Conservation (phyloP, 202 grass and related monocot species). For the Hordeum pubiflorum region DNA sequence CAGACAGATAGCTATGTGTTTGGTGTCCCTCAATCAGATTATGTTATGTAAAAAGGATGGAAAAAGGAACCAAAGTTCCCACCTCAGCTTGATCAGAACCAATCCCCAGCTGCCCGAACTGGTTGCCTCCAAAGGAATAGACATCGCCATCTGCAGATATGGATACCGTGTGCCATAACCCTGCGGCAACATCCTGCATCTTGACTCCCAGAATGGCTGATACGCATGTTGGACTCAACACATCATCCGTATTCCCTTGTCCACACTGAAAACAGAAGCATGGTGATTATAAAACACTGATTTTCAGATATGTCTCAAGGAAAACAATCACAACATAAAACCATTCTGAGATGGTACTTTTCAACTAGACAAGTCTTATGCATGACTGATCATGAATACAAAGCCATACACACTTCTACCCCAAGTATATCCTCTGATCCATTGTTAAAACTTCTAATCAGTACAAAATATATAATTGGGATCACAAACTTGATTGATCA, state of each 20-base stretch:
- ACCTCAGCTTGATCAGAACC: conserved; percentile 99
- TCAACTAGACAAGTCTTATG: background rate
- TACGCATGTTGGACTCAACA: conserved; percentile 86
- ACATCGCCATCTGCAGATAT: conserved; percentile 84
- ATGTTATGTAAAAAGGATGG: background rate
- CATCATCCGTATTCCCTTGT: conserved; percentile 84
- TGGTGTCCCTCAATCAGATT: background rate
- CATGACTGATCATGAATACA: background rate
- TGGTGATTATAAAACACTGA: conserved; percentile 12
- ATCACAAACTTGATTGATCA: background rate
- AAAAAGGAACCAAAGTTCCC: background rate
- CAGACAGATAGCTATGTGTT: background rate
- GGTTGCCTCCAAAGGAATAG: conserved; percentile 95
- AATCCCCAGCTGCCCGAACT: conserved; percentile 93
- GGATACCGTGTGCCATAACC: conserved; percentile 91
- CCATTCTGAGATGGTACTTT: background rate
- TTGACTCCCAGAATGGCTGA: conserved; percentile 85
- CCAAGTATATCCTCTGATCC: background rate
- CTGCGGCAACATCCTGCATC: conserved; percentile 77
- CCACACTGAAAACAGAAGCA: conserved; percentile 62
- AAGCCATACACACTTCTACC: background rate
- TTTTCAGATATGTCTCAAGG: background rate
- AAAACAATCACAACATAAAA: background rate
- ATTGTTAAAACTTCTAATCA: background rate
- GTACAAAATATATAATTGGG: background rate